Base-by-base conservation (phyloP, 495 filamentous ascomycete genomes). In the Daldinia bambusicola region DNA sequence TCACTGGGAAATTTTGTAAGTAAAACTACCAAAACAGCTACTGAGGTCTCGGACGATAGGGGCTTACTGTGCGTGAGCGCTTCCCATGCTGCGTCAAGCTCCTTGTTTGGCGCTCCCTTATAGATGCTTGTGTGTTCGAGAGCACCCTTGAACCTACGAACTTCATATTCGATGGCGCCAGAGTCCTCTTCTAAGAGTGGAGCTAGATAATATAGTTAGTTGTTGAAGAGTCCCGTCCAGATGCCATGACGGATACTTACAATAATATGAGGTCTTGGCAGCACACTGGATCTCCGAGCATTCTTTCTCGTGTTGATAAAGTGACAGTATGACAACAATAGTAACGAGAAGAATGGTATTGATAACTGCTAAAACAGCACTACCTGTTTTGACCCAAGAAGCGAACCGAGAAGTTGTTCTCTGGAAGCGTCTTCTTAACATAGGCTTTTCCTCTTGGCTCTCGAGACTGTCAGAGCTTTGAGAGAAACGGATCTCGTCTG, bases 81-180 rank as follows among this genome's bases (percentile, higher is more conserved):
- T 31, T 14, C 51, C 60, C 60, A 62, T 31, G 60, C 60, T 41
- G 37, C 60, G 31, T 62, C 60, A 32, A 62, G 60, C 12, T 48
- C 60, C 45, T 62, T 62, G 4, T 62, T 62, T 12, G 60, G 60
- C n/a, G 60, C 31, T 13, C 60, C 60, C 20, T 62, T 62, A 18
- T 62, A 62, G 34, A 62, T 32, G 20, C 60, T 62, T 14, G 38
- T 32, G 20, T 62, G 60, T 16, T 62, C 60, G 14, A 62, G 60
- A 13, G 60, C 60, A 20, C 60, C 60, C 50, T 37, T 45, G 18
- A 62, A 62, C n/a, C 48, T 52, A 12, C 60, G 60, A 53, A 32
- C 37, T 40, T 62, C 60, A 18, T 62, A 62, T 13, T 62, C 60
- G 6, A 62, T 62, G 22, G 26, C 60, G 2, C 48, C 60, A 0